phyloP scores from a whole-genome alignment of 2,329 filamentous ascomycete species.

The Proliferodiscus dingleyae region DNA sequence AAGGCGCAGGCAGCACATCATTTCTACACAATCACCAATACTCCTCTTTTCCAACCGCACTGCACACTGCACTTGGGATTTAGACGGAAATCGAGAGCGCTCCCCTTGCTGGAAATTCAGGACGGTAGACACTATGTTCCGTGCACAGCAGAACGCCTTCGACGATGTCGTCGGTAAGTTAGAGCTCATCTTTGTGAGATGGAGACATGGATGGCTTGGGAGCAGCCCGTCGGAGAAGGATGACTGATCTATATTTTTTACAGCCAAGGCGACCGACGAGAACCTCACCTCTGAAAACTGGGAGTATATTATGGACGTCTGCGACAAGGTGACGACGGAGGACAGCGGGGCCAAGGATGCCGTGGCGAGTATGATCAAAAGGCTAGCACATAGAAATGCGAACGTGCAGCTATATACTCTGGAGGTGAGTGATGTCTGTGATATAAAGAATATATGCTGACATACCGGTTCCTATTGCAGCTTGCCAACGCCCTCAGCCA shows the following conservation, averaged over 20 bases:
- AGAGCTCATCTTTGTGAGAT: neutral
- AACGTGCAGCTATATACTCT: conserved; percentile 76
- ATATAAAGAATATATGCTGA: neutral
- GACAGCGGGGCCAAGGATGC: conserved; percentile 56
- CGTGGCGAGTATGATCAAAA: conserved; percentile 67
- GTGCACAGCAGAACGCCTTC: conserved; percentile 61
- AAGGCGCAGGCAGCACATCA: no score
- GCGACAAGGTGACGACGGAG: conserved; percentile 37
- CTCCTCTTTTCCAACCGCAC: neutral
- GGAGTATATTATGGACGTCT: conserved; percentile 51
- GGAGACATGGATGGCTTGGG: conserved; percentile 5
- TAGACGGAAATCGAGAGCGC: neutral
- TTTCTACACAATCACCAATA: neutral
- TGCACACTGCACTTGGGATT: no score
- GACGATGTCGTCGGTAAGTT: conserved; percentile 64
- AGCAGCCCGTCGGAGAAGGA: conserved; percentile 7
- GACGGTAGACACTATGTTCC: conserved; percentile 43
- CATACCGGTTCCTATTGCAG: conserved; percentile 32
- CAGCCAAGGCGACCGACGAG: conserved; percentile 88
- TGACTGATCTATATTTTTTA: conserved; percentile 20
- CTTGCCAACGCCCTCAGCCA: conserved; percentile 68
- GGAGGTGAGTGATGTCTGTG: conserved; percentile 41
- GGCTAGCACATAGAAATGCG: conserved; percentile 68
- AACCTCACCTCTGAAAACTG: conserved; percentile 75
- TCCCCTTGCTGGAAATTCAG: neutral